Evolutionary conservation across 805 yeast genomes (phyloP), one percentile per base, ranked within the genome.

Genomic region (Candida ulmi): DNA sequence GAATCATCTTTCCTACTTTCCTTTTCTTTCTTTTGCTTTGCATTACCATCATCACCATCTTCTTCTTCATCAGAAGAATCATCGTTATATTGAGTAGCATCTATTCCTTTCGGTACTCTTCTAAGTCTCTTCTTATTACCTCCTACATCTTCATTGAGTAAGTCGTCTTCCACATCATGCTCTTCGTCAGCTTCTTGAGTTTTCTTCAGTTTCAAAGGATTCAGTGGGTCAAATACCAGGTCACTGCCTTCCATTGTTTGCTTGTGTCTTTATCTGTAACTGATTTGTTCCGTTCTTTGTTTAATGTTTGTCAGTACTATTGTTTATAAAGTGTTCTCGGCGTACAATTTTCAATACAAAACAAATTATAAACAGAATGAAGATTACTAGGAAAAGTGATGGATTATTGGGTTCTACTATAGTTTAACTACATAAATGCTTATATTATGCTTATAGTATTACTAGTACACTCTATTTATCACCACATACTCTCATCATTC

Each of bases 41-140:
- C 24, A 21, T 21, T 21, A 21, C 9, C 24, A 9, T 9, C 47
- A 19, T 54, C 66, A 11, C 50, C 45, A 11, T 44, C 54, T 11
- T 44, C 54, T 4, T 53, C 56, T 17, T 53, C 61, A 36, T 61
- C 62, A 8, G 60, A 59, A 3, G 63, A 63, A 25, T 59, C 63
- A 17, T 61, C 63, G 6, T 51, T 46, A 18, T 50, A 54, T 12
- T 44, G 51, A 1, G 45, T 47, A 2, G 46, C 30, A 17, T 48
- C 51, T 12, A 50, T 39, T 1, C 17, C 38, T 44, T 33, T 39
- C 27, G 30, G 28, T 36, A 29, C 37, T 43, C 41, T 45, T 31
- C 21, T 18, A 36, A 38, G 24, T 19, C 49, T 38, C 28, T 36
- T 43, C 36, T 37, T 18, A 30, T 53, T 40, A 40, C 61, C 48